phyloP scores from a whole-genome alignment of 2,329 filamentous ascomycete genomes.

The Fusarium albidum region DNA sequence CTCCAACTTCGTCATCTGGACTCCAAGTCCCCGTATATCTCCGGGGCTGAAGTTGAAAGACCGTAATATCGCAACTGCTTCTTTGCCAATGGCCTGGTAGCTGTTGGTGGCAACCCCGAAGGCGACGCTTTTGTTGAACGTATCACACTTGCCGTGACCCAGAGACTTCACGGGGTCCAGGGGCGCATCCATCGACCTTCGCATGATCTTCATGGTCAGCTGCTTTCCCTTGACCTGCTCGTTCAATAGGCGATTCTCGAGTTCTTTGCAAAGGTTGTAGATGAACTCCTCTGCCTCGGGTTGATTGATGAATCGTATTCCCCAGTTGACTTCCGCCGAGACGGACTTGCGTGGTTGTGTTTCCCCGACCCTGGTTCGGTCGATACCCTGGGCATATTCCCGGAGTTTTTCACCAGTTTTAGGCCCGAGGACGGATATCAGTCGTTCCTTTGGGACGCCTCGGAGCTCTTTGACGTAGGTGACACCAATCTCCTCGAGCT shows the following conservation, averaged over 20 bases:
- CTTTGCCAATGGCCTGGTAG: conserved; percentile 74
- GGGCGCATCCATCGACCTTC: conserved; percentile 83
- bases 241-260: conserved; percentile 81
- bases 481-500: conserved; percentile 86
- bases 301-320: conserved; percentile 91
- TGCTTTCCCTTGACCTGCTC: conserved; percentile 88
- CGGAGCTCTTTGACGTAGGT: conserved; percentile 85
- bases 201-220: conserved; percentile 95
- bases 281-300: conserved; percentile 95
- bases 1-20: conserved; percentile 94
- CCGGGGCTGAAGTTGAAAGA: conserved; percentile 87
- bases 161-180: conserved; percentile 92
- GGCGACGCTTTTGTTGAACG: conserved; percentile 84
- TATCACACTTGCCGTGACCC: conserved; percentile 94
- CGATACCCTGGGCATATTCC: conserved; percentile 90
- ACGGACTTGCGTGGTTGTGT: conserved; percentile 90
- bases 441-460: conserved; percentile 76
- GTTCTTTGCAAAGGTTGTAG: conserved; percentile 81
- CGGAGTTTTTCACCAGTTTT: conserved; percentile 93
- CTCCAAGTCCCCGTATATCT: conserved; percentile 89
- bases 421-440: conserved; percentile 79
- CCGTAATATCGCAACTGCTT: conserved; percentile 84
- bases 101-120: conserved; percentile 88
- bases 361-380: conserved; percentile 84
- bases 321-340: conserved; percentile 98